A percentile compares a stretch with the other conserved stretches of the same genome.
Conservation (phyloP, 2,329 filamentous ascomycete species). For the Hirsutella minnesotensis region DNA sequence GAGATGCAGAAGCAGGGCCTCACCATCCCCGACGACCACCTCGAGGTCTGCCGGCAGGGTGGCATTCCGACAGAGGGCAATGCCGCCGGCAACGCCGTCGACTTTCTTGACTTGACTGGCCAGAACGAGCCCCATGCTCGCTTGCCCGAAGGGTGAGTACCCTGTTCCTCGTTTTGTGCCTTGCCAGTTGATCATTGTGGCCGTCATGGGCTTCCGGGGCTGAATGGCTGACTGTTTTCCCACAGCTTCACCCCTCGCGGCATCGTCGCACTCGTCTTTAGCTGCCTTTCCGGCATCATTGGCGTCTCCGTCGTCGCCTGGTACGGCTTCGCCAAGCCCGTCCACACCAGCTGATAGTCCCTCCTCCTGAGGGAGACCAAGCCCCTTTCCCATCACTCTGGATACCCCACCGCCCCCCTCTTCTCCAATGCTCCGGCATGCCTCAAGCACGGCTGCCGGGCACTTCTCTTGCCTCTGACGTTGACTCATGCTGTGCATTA, state of each 20-base stretch:
- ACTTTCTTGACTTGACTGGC: constrained; percentile 52
- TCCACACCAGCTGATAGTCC: neutral
- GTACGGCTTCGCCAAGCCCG: constrained; percentile 37
- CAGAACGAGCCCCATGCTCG: constrained; percentile 41
- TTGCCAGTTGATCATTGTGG: too few species aligned
- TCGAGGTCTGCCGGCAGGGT: constrained; percentile 42
- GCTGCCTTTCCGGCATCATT: constrained; percentile 53
- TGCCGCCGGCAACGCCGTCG: constrained; percentile 56
- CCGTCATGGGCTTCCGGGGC: neutral
- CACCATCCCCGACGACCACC: constrained; percentile 46
- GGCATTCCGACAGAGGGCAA: constrained; percentile 50
- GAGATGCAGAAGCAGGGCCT: constrained; percentile 47
- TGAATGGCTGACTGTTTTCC: neutral
- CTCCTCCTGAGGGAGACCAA: neutral
- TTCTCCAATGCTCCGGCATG: too few species aligned
- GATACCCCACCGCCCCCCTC: neutral
- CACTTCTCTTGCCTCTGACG: too few species aligned
- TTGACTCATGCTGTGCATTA: too few species aligned
- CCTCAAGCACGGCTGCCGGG: too few species aligned
- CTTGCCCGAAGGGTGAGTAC: constrained; percentile 48
- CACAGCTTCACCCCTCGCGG: constrained; percentile 54
- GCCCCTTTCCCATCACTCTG: neutral
- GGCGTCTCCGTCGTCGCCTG: constrained; percentile 56
- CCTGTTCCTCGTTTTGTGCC: neutral
- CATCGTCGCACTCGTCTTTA: constrained; percentile 65